A percentile compares a stretch with the other conserved stretches of the same genome.
phyloP scores from a whole-genome alignment of 202 grass and related monocot genomes.

The Cymbopogon flexuosus region DNA sequence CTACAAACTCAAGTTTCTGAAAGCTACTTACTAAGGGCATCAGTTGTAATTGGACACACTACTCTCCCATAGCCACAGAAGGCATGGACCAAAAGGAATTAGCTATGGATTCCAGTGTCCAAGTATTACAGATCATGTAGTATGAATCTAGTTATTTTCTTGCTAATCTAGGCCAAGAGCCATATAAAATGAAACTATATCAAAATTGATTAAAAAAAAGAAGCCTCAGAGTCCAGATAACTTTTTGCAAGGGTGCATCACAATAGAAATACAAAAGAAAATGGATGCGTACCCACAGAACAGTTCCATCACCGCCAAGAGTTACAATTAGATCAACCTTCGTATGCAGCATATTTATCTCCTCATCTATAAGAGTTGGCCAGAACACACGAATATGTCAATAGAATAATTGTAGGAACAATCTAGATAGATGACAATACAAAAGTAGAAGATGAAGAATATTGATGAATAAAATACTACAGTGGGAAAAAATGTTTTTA shows the following conservation, averaged over 20 bases:
- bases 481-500: not conserved
- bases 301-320: slow-evolving; percentile 93
- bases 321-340: slow-evolving; percentile 86
- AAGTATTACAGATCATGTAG: not conserved
- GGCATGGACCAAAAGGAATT: not conserved
- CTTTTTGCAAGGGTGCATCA: not conserved
- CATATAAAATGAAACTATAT: slow-evolving; percentile 13
- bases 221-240: not conserved
- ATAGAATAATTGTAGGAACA: not conserved
- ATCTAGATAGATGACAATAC: not conserved
- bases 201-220: not conserved
- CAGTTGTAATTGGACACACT: not conserved
- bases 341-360: slow-evolving; percentile 72
- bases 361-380: slow-evolving; percentile 57
- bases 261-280: slow-evolving; percentile 5
- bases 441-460: not conserved
- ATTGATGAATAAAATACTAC: not conserved
- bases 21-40: not conserved
- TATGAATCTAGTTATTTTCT: not conserved
- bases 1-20: not conserved
- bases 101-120: not conserved
- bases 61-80: not conserved
- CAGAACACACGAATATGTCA: not conserved
- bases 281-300: slow-evolving; percentile 65
- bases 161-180: not conserved